Evolutionary conservation across 805 yeast species (phyloP).

Genomic region (Candida oleophila): DNA sequence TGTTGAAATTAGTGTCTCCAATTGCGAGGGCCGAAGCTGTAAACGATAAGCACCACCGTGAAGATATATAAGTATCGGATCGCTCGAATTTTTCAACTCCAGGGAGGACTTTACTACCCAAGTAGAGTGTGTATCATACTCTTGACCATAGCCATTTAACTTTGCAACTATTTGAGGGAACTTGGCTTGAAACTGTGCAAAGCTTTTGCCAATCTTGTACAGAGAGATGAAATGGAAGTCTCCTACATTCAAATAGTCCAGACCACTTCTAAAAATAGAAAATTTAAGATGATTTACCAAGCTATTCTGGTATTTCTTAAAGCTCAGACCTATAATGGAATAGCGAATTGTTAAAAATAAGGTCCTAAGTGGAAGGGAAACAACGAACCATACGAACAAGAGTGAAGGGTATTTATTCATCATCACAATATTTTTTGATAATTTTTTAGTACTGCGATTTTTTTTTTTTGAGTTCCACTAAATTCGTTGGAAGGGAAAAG

Average conservation of each 20-base stretch:
- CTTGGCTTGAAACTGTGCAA: not conserved
- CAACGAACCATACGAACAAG: not conserved
- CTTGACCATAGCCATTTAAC: constrained; percentile 19
- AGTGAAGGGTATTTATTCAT: not conserved
- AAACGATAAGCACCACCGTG: constrained; percentile 44
- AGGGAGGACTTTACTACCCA: constrained; percentile 34
- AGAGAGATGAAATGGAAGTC: not conserved
- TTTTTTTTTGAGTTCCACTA: too few relatives aligned
- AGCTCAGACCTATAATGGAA: not conserved
- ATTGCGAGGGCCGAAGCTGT: constrained; percentile 28
- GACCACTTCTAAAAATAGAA: not conserved
- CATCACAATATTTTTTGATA: too few relatives aligned
- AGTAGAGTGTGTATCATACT: constrained; percentile 25
- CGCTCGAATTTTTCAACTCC: constrained; percentile 16
- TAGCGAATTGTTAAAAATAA: not conserved
- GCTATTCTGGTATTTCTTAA: not conserved
- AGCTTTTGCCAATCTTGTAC: not conserved
- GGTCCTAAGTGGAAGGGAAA: not conserved
- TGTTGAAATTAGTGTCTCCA: constrained; percentile 26
- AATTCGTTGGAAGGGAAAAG: too few relatives aligned
- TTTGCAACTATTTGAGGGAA: not conserved
- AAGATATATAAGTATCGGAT: constrained; percentile 31
- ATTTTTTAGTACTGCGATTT: too few relatives aligned
- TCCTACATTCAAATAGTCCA: not conserved
- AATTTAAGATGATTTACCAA: not conserved